Evolutionary conservation across 805 yeast species (phyloP), one percentile per base, ranked within the genome.

Genomic region (Hanseniaspora lachancei): DNA sequence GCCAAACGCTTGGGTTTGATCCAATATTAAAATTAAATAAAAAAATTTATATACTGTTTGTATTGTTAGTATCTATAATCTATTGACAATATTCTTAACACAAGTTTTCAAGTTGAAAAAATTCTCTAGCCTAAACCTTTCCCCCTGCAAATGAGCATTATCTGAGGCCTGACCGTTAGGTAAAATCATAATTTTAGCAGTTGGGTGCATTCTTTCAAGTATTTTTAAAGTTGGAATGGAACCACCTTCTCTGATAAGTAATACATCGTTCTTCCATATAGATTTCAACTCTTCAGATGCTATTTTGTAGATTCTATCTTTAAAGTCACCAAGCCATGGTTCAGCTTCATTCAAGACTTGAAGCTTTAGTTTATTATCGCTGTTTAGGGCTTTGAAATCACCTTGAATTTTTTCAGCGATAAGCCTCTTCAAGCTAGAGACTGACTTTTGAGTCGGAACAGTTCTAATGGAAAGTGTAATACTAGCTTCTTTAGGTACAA

Each of bases 91-190:
- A 49, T 74, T 79, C 24, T 74, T 68, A 57, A 86, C 68, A 21
- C 91, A 82, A 34, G 74, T 75, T 57, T 89, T 78, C 58, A 91
- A 77, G 58, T 84, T 86, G 63, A 82, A 80, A 63, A 89, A 74
- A 64, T 91, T 91, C 40, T 81, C 72, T 24, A 91, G 79, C 56
- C 97, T 72, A 48, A 91, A 67, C 59, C 93, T 77, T 69, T 91
- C 98, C 64, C 93, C 84, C 63, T 83, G 81, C 62, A 91, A 76
- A 72, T 91, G 98, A 1, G 97, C 97, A 63, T 88, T 87, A 67
- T 93, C 97, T 44, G 93, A 80, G 1, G 91, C 78, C 70, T 91
- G 98, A 0, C 97, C 98, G 64, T 97, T 88, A 2, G 98, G 97
- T 36, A 93, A 78, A 68, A 93, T 97, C 0, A 91, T 95, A 1